Conservation (phyloP, 345 rosid genomes). For the Boechera stricta region DNA sequence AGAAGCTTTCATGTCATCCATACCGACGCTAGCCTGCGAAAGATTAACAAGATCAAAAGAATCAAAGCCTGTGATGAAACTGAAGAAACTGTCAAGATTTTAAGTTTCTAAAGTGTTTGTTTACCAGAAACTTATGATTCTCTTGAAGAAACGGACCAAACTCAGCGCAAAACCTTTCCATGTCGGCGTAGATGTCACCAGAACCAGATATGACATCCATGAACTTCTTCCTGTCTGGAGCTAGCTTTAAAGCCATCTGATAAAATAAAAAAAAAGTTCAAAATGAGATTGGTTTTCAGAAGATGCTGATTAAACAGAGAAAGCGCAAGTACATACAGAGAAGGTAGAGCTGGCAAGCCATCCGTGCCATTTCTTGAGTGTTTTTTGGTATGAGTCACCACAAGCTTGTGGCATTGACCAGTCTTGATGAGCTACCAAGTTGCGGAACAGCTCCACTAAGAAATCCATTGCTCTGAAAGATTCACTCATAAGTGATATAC, state of each 20-base stretch:
- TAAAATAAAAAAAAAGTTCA: constrained; percentile 20
- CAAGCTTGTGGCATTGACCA: constrained; percentile 95
- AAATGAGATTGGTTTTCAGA: constrained; percentile 23
- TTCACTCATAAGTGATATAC: constrained; percentile 18
- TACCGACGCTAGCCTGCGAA: constrained; percentile 75
- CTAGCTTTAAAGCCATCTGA: constrained; percentile 94
- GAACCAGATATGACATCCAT: constrained; percentile 85
- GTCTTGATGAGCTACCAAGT: constrained; percentile 77
- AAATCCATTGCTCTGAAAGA: constrained; percentile 91
- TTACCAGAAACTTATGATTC: constrained; percentile 96
- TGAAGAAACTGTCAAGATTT: constrained; percentile 8
- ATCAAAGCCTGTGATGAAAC: constrained; percentile 20
- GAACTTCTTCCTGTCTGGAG: constrained; percentile 96
- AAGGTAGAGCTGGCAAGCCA: constrained; percentile 96
- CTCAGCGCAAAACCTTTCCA: constrained; percentile 76
- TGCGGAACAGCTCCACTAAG: constrained; percentile 85
- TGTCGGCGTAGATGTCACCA: constrained; percentile 78
- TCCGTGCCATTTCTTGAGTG: constrained; percentile 91
- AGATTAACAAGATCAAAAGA: not conserved
- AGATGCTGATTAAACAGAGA: not conserved
- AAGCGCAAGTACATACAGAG: constrained; percentile 52
- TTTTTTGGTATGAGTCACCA: constrained; percentile 81
- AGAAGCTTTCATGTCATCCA: constrained; percentile 92
- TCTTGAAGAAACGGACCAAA: constrained; percentile 85
- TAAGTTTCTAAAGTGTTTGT: constrained; percentile 11